phyloP scores from a whole-genome alignment of 2,329 filamentous ascomycete genomes.

The Ploettnerulaceae sp. region DNA sequence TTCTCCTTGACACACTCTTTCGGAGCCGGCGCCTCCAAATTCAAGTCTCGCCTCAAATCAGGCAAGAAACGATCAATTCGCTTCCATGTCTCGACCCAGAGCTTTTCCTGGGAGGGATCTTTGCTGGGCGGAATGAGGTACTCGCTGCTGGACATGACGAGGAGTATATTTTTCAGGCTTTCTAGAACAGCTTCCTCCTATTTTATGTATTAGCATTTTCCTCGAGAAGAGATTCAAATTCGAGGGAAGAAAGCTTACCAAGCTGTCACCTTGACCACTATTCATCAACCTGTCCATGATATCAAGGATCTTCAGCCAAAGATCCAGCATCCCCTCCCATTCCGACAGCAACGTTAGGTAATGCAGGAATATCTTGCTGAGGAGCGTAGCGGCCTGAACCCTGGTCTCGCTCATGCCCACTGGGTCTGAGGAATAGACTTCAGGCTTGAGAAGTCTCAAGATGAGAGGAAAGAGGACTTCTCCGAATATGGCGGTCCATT shows the following conservation, averaged over 20 bases:
- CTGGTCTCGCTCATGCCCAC: conserved; percentile 93
- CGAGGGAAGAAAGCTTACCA: conserved; percentile 55
- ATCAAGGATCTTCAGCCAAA: conserved; percentile 89
- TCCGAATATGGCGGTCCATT: conserved; percentile 93
- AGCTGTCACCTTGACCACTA: conserved; percentile 82
- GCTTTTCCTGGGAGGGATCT: conserved; percentile 49
- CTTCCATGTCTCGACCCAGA: conserved; percentile 62
- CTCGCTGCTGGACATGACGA: conserved; percentile 90
- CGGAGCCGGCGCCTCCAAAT: conserved; percentile 46
- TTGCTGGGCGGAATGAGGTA: conserved; percentile 68
- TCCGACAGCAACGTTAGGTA: conserved; percentile 81
- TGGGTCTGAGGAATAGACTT: conserved; percentile 87
- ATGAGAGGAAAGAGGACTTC: conserved; percentile 93
- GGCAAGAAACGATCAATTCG: conserved; percentile 61
- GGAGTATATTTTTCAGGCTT: conserved; percentile 89
- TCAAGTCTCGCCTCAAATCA: conserved; percentile 52
- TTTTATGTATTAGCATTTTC: conserved; percentile 13
- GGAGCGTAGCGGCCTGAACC: conserved; percentile 81
- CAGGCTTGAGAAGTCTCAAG: conserved; percentile 80
- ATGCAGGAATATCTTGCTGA: conserved; percentile 94
- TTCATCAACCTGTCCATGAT: conserved; percentile 97
- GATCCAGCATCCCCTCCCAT: conserved; percentile 82
- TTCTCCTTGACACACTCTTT: conserved; percentile 16
- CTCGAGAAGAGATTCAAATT: no score
- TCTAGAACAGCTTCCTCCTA: conserved; percentile 94